Conservation (phyloP, 768 basidiomycete species). For the Dentipellis fragilis region DNA sequence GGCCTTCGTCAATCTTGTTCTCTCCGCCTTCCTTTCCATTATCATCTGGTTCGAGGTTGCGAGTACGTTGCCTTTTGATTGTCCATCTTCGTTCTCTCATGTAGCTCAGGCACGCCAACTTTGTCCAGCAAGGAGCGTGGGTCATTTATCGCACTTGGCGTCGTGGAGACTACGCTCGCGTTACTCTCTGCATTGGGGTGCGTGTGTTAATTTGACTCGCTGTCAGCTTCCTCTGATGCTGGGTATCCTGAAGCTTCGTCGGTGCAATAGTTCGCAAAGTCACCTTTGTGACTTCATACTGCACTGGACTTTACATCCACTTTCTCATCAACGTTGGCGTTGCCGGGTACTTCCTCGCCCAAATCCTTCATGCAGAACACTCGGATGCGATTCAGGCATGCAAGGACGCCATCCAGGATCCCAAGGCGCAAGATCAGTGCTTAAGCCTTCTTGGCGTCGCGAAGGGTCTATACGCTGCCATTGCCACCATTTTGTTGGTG, state of each 20-base stretch:
- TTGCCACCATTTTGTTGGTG: slow-evolving; percentile 35
- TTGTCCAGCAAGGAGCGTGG: slow-evolving; percentile 21
- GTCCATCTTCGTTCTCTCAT: slow-evolving; percentile 18
- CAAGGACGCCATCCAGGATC: slow-evolving; percentile 30
- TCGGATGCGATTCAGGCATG: slow-evolving; percentile 36
- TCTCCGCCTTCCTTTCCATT: slow-evolving; percentile 43
- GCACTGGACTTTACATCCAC: slow-evolving; percentile 47
- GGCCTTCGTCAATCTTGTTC: slow-evolving; percentile 41
- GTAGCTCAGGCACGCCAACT: slow-evolving; percentile 4
- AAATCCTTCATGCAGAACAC: slow-evolving; percentile 35
- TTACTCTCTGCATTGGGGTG: slow-evolving; percentile 49
- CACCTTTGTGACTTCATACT: slow-evolving; percentile 44
- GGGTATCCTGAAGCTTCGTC: slow-evolving; percentile 34
- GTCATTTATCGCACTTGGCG: slow-evolving; percentile 38
- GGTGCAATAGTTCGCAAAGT: slow-evolving; percentile 58
- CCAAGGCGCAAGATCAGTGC: slow-evolving; percentile 36
- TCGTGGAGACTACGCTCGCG: slow-evolving; percentile 46
- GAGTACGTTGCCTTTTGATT: slow-evolving; percentile 30
- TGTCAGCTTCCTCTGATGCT: not conserved
- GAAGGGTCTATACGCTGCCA: slow-evolving; percentile 34
- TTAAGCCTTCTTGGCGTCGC: slow-evolving; percentile 29
- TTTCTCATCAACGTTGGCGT: slow-evolving; percentile 44
- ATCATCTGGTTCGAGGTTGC: slow-evolving; percentile 54
- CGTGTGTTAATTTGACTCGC: slow-evolving; percentile 3
- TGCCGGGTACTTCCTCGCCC: slow-evolving; percentile 40